These are phyloP conservation scores for Amylostereum areolatum DNA, from an alignment of 1,284 basidiomycete species.

Conservation along the genomic window DNA sequence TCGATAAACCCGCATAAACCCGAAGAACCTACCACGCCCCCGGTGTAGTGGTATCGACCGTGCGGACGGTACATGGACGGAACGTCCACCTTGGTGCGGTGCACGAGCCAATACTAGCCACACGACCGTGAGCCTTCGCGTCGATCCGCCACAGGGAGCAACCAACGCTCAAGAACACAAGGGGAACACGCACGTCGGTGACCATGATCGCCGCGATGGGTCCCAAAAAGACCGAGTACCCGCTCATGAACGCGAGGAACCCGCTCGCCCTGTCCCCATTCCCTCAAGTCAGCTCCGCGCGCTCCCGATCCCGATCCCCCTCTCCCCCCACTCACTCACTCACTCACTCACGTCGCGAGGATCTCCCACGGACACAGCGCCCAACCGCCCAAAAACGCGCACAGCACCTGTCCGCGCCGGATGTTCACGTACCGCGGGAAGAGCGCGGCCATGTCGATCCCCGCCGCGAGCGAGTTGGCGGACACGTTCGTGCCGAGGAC, in stretches of 20 bases:
- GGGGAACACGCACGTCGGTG: slow-evolving; percentile 45
- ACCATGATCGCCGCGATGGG: slow-evolving; percentile 72
- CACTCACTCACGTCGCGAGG: slow-evolving; percentile 31
- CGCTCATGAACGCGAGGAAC: slow-evolving; percentile 56
- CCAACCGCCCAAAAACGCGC: slow-evolving; percentile 68
- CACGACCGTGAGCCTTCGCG: background rate
- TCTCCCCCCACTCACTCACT: background rate
- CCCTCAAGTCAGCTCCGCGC: no score
- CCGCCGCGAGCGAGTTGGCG: slow-evolving; percentile 70
- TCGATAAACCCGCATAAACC: slow-evolving; percentile 2
- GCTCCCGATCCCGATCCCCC: no score
- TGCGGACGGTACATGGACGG: slow-evolving; percentile 61
- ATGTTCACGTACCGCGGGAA: slow-evolving; percentile 72
- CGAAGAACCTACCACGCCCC: slow-evolving; percentile 47
- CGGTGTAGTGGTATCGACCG: slow-evolving; percentile 58
- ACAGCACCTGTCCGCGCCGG: slow-evolving; percentile 66
- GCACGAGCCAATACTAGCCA: slow-evolving; percentile 59
- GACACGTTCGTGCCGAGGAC: slow-evolving; percentile 74
- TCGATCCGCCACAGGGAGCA: background rate
- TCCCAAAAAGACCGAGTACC: slow-evolving; percentile 68
- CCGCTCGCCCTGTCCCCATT: slow-evolving; percentile 31
- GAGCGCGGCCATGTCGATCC: slow-evolving; percentile 71
- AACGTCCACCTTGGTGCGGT: slow-evolving; percentile 57
- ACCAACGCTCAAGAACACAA: background rate
- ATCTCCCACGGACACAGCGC: slow-evolving; percentile 51